Percentiles rank a stretch among this genome's conserved stretches.
Evolutionary conservation across 257 asterid species (phyloP).

Genomic region (Eucommia ulmoides): DNA sequence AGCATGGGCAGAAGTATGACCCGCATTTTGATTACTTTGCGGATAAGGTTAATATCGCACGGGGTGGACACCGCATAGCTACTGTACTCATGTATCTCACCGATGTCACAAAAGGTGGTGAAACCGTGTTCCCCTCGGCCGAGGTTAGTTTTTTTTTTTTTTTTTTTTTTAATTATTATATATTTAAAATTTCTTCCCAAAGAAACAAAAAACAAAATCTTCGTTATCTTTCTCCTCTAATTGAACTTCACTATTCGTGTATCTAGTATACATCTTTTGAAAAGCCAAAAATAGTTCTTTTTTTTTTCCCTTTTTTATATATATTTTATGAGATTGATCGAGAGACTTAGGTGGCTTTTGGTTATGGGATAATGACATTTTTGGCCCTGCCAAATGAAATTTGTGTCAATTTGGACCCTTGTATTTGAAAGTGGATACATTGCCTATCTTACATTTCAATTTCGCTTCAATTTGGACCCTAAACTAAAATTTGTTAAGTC

Average conservation of each 20-base stretch:
- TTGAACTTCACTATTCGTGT: background rate
- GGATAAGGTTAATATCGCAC: constrained; percentile 71
- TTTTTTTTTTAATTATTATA: too few species aligned
- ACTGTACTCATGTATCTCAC: constrained; percentile 90
- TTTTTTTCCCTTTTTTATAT: background rate
- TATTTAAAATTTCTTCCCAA: too few species aligned
- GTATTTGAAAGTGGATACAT: too few species aligned
- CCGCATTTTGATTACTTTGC: constrained; percentile 76
- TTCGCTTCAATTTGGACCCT: too few species aligned
- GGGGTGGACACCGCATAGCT: constrained; percentile 91
- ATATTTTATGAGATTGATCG: background rate
- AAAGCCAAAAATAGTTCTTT: background rate
- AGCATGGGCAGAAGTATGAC: constrained; percentile 89
- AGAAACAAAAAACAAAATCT: too few species aligned
- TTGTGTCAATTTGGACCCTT: too few species aligned
- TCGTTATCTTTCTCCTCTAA: background rate
- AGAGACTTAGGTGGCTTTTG: background rate
- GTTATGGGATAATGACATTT: too few species aligned
- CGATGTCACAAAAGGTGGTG: constrained; percentile 91
- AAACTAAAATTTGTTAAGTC: too few species aligned
- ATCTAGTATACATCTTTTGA: background rate
- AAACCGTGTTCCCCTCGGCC: constrained; percentile 88
- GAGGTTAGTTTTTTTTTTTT: constrained; percentile 54
- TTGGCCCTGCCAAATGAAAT: too few species aligned
- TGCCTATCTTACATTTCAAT: too few species aligned